Percentiles rank a stretch among this genome's conserved stretches.
phyloP scores from a whole-genome alignment of 192 early-diverging fungal genomes.

The Pilaira anomala region DNA sequence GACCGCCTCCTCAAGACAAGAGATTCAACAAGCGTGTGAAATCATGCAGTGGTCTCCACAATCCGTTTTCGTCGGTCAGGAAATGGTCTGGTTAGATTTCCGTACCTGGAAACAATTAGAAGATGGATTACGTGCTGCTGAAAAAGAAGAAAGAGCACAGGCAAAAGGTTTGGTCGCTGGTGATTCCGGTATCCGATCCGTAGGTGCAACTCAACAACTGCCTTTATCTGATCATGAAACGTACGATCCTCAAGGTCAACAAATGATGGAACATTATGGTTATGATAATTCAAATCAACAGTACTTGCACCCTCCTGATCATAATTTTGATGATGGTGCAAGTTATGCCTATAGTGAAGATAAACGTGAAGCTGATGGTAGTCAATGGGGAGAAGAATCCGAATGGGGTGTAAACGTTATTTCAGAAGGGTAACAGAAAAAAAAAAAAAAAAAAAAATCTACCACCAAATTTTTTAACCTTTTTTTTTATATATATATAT shows the following conservation, averaged over 20 bases:
- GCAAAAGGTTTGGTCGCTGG: slow-evolving; percentile 31
- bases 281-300: neutral
- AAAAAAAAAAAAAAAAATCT: neutral
- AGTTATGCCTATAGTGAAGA: slow-evolving; percentile 41
- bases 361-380: slow-evolving; percentile 31
- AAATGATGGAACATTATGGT: neutral
- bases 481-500: neutral
- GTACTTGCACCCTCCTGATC: slow-evolving; percentile 1
- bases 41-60: slow-evolving; percentile 48
- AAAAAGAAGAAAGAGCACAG: slow-evolving; percentile 53
- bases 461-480: neutral
- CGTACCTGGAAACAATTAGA: slow-evolving; percentile 66
- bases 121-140: slow-evolving; percentile 51
- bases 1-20: slow-evolving; percentile 19
- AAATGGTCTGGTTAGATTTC: slow-evolving; percentile 60
- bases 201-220: neutral
- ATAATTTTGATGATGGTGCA: slow-evolving; percentile 27
- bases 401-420: slow-evolving; percentile 43
- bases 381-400: slow-evolving; percentile 43
- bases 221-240: neutral
- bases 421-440: slow-evolving; percentile 43
- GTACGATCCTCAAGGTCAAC: neutral
- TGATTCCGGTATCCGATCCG: neutral
- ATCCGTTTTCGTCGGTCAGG: slow-evolving; percentile 50
- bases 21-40: slow-evolving; percentile 39